Percentiles rank a stretch among this genome's conserved stretches.
Conservation (phyloP, 2,329 filamentous ascomycete species). For the Ophiostoma himal-ulmi region DNA sequence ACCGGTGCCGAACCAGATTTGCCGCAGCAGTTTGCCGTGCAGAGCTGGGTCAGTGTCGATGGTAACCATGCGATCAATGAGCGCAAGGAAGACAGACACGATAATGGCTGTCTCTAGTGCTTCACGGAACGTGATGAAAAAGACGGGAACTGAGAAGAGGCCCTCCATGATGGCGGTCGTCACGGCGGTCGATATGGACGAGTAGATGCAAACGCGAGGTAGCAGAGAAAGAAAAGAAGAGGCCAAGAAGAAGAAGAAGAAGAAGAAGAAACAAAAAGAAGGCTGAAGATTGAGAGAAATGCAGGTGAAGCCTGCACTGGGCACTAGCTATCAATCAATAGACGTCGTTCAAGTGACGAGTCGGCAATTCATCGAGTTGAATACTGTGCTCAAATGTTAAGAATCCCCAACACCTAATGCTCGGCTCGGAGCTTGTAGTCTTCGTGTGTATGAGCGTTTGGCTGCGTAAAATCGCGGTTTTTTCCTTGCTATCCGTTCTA, state of each 20-base stretch:
- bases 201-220: neutral
- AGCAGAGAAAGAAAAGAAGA: neutral
- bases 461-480: neutral
- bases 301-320: too few relatives aligned
- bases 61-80: constrained; percentile 71
- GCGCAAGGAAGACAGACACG: constrained; percentile 77
- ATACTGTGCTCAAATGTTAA: neutral
- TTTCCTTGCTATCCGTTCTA: neutral
- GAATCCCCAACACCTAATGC: neutral
- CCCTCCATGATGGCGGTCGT: constrained; percentile 16
- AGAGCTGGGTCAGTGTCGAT: constrained; percentile 54
- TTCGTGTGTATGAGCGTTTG: neutral
- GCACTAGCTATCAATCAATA: neutral
- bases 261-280: neutral
- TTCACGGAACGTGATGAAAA: constrained; percentile 86
- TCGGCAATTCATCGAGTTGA: neutral
- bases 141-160: constrained; percentile 45
- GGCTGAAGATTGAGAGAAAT: neutral
- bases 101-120: constrained; percentile 78
- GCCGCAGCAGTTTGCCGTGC: constrained; percentile 66
- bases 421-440: neutral
- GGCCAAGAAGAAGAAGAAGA: neutral
- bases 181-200: neutral
- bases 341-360: neutral
- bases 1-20: constrained; percentile 61